Conservation (phyloP, 2,329 filamentous ascomycete species). For the Sporothrix brasiliensis region DNA sequence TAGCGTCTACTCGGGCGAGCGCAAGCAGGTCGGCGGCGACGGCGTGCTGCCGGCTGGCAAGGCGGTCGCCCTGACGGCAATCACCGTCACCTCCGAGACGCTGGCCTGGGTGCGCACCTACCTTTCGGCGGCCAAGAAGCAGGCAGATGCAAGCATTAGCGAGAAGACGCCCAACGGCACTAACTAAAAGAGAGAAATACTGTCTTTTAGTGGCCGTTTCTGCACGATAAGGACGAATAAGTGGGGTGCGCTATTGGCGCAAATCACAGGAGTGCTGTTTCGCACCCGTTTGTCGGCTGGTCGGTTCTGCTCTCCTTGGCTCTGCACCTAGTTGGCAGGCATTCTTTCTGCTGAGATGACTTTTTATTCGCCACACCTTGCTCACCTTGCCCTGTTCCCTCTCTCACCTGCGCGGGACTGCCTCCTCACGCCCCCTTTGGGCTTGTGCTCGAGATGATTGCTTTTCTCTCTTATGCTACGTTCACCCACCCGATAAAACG, state of each 20-base stretch:
- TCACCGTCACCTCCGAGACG: conserved; percentile 68
- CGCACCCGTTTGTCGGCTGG: too few species aligned
- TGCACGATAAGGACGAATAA: neutral
- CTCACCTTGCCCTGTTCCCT: neutral
- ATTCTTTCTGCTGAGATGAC: neutral
- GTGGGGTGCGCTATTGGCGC: neutral
- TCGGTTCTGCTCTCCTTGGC: neutral
- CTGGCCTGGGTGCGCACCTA: conserved; percentile 63
- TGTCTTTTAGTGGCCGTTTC: neutral
- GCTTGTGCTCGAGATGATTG: too few species aligned
- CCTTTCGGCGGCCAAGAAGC: conserved; percentile 64
- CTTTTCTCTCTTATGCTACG: neutral
- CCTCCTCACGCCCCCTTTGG: neutral
- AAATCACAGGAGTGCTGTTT: neutral
- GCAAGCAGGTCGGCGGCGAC: conserved; percentile 65
- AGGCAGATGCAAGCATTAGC: conserved; percentile 49
- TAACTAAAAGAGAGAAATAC: conserved; percentile 18
- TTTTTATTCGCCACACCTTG: conserved; percentile 4
- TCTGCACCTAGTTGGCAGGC: too few species aligned
- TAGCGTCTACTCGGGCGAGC: conserved; percentile 59
- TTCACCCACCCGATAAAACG: neutral
- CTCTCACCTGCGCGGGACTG: neutral
- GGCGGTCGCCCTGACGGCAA: conserved; percentile 67
- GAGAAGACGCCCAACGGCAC: conserved; percentile 50
- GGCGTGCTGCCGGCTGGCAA: conserved; percentile 69